Base-by-base conservation (phyloP, 192 early-diverging fungal genomes). In the Coemansia sp. region DNA sequence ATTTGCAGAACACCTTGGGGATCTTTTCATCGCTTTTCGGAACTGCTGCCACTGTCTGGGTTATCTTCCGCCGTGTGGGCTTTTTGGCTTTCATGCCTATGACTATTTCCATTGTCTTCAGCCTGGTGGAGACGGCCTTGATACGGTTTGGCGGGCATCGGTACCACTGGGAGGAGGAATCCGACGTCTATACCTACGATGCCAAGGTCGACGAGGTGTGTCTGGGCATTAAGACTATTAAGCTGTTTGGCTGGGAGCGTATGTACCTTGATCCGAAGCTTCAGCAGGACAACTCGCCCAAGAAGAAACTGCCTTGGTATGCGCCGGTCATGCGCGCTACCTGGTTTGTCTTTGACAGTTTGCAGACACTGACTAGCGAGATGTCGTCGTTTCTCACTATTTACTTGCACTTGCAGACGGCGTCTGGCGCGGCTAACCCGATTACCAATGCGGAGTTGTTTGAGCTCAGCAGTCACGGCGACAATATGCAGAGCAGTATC, bases 181-280 rank as follows among this genome's bases (percentile, higher is more conserved):
- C 8, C 24, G n/a, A 60, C 67, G 1, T n/a, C 5, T 17, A 53
- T 27, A 19, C 13, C 11, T 68, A 65, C 10, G 69, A 68, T 29
- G 24, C 41, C 48, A 61, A 44, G n/a, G 38, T 69, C 11, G 48
- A 48, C 50, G 70, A 80, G 29, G 62, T 80, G 10, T 80, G 67
- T 53, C 40, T 51, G 17, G 60, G 53, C 20, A 72, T 72, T 15
- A 75, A 71, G 34, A 62, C 78, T 2, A 75, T 80, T 24, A 80
- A 81, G 70, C 66, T 81, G 55, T 76, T 75, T 62, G 74, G 78
- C 27, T 81, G 78, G 78, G 78, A 81, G 44, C 62, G 64, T 38
- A 72, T 72, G 58, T 81, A 72, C 41, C 60, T 81, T 9, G 74
- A 76, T 29, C 50, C 73, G 0, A 56, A 58, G 31, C 66, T 69